Base-by-base conservation (phyloP, 257 asterid species). In the Mentha longifolia region DNA sequence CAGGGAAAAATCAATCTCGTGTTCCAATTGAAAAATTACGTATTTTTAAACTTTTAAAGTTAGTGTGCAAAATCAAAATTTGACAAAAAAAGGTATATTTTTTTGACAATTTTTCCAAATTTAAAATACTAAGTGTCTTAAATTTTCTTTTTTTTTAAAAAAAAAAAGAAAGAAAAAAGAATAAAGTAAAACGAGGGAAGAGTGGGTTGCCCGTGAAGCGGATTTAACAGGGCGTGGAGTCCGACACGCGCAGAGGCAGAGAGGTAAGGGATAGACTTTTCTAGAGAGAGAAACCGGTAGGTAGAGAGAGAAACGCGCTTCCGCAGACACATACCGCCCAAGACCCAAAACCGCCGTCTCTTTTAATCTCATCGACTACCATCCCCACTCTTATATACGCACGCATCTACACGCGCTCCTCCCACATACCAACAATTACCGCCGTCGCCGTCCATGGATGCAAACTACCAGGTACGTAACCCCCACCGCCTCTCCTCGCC, bases 201-300 rank as follows among this genome's bases (percentile, higher is more conserved):
- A 35, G 39, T 35, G 45, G 33, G 16, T 16, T 33, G 57, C 73
- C 59, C 84, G 84, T 80, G 81, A 75, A 63, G 62, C 72, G 63
- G 80, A 62, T 73, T 76, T 76, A 76, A 76, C 37, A 14, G 67
- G 68, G 62, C 49, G 78, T 75, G 78, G 71, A 80, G 41, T 62
- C 73, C 74, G 76, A 76, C 79, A 67, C 28, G 47, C 67, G 28
- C 33, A 76, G 60, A 14, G 56, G 80, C 7, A 74, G 14, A 76
- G 60, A 14, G 56, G 80, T 11, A 74, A 19, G 74, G 67, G 74
- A 43, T 19, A 70, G 56, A 31, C 61, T 63, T 69, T 51, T 72
- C 39, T 43, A 73, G 78, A 72, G 78, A 69, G 77, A 47, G 77
- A 78, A 59, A 64, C 73, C 13, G 7, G 68, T 19, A 0, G 52